These are phyloP conservation scores for Komagataea norvegica DNA, from an alignment of 1,139 yeast species.

Conservation along the genomic window DNA sequence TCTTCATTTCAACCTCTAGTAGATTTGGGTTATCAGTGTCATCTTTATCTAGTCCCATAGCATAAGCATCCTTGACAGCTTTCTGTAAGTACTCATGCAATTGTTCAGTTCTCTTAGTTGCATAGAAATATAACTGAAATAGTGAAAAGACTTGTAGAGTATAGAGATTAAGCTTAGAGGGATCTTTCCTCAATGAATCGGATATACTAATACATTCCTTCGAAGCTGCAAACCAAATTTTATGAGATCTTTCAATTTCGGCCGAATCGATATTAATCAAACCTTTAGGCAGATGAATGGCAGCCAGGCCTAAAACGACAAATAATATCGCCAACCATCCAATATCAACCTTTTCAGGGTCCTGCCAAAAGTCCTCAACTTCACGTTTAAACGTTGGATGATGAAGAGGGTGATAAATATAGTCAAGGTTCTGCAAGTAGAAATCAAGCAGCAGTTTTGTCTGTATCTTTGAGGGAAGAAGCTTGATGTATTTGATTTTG, in stretches of 20 bases:
- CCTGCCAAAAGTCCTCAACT: conserved; percentile 23
- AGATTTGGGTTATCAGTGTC: conserved; percentile 23
- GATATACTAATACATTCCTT: conserved; percentile 23
- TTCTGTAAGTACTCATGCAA: conserved; percentile 25
- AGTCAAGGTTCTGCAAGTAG: conserved; percentile 28
- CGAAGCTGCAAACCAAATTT: conserved; percentile 28
- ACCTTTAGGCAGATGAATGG: conserved; percentile 28
- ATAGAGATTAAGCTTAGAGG: conserved; percentile 19
- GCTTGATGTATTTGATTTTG: conserved; percentile 16
- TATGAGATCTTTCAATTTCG: conserved; percentile 26
- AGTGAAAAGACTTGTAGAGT: conserved; percentile 30
- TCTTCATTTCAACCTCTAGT: conserved; percentile 29
- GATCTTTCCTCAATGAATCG: conserved; percentile 18
- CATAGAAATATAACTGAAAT: conserved; percentile 29
- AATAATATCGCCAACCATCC: conserved; percentile 28
- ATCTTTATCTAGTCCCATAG: conserved; percentile 26
- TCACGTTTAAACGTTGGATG: conserved; percentile 26
- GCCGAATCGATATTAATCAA: conserved; percentile 22
- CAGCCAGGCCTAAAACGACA: conserved; percentile 28
- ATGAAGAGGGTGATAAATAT: conserved; percentile 29
- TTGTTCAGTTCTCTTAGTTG: conserved; percentile 28
- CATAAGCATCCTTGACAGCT: conserved; percentile 27
- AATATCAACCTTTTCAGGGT: conserved; percentile 22
- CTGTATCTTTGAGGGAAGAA: conserved; percentile 23
- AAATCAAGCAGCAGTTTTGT: conserved; percentile 24